Evolutionary conservation across 1,284 basidiomycete genomes (phyloP).

Genomic region (Leucoagaricus sp.): DNA sequence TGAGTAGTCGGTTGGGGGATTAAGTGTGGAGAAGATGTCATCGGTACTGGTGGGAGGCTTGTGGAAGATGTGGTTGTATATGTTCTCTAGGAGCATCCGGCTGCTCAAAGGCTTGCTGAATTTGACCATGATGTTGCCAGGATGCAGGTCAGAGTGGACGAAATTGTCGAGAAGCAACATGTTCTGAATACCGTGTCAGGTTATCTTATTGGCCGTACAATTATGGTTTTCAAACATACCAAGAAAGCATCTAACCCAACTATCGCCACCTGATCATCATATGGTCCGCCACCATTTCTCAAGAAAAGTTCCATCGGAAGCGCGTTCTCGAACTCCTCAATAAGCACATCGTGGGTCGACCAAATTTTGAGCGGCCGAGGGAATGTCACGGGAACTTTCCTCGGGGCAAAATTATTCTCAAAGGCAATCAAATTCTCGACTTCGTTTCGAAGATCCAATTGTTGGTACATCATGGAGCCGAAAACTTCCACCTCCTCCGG

Average conservation of each 20-base stretch:
- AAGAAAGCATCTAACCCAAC: constrained; percentile 95
- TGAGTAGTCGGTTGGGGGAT: constrained; percentile 34
- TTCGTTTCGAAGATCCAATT: constrained; percentile 91
- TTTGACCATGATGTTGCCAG: constrained; percentile 98
- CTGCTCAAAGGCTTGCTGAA: constrained; percentile 83
- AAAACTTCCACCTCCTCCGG: constrained; percentile 96
- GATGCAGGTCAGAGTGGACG: constrained; percentile 93
- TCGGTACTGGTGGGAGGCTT: constrained; percentile 32
- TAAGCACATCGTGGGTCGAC: constrained; percentile 80
- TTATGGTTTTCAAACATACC: no score
- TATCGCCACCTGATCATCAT: constrained; percentile 88
- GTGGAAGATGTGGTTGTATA: constrained; percentile 45
- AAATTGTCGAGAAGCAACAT: constrained; percentile 99
- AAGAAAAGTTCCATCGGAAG: constrained; percentile 90
- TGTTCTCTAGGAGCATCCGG: constrained; percentile 55
- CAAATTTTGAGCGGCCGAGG: constrained; percentile 84
- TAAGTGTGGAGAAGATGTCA: constrained; percentile 24
- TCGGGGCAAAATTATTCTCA: constrained; percentile 81
- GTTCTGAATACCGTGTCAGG: constrained; percentile 55
- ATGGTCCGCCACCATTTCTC: constrained; percentile 88
- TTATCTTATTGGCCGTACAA: constrained; percentile 13
- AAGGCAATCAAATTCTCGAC: constrained; percentile 88
- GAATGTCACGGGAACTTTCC: constrained; percentile 85
- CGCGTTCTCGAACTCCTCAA: constrained; percentile 95
- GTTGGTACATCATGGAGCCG: constrained; percentile 96